phyloP scores from a whole-genome alignment of 169 alveolate species.

The Perkinsus chesapeaki region DNA sequence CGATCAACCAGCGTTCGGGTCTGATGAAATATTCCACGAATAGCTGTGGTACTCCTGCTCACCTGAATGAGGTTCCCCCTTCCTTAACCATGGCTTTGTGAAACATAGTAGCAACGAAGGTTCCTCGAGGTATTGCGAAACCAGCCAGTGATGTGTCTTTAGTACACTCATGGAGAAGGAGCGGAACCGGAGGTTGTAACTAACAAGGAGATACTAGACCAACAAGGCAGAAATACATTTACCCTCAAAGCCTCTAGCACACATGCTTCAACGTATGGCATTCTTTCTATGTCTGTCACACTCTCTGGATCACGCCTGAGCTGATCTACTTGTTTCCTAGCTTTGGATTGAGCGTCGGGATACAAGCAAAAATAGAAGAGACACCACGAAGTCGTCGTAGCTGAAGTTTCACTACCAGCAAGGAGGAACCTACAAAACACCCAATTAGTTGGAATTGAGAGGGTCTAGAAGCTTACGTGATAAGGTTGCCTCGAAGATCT shows the following conservation, averaged over 20 bases:
- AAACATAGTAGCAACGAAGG: neutral
- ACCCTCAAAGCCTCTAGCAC: neutral
- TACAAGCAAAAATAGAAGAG: neutral
- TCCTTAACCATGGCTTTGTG: neutral
- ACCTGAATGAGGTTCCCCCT: neutral
- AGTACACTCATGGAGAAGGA: neutral
- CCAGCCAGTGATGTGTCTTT: neutral
- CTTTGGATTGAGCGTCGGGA: neutral
- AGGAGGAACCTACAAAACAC: neutral
- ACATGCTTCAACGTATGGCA: neutral
- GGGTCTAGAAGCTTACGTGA: neutral
- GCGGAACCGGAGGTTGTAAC: neutral
- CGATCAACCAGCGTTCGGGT: neutral
- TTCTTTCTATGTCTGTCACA: neutral
- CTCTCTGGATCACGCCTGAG: neutral
- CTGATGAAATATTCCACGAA: neutral
- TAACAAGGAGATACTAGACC: neutral
- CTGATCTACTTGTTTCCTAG: neutral
- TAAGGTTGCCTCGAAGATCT: neutral
- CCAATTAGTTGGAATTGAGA: too few species aligned
- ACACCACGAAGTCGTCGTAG: neutral
- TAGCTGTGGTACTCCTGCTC: neutral
- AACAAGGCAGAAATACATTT: neutral
- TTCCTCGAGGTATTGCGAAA: neutral
- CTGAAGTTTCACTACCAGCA: neutral